phyloP scores from a whole-genome alignment of 2,329 filamentous ascomycete genomes.

The Exophiala sp. region DNA sequence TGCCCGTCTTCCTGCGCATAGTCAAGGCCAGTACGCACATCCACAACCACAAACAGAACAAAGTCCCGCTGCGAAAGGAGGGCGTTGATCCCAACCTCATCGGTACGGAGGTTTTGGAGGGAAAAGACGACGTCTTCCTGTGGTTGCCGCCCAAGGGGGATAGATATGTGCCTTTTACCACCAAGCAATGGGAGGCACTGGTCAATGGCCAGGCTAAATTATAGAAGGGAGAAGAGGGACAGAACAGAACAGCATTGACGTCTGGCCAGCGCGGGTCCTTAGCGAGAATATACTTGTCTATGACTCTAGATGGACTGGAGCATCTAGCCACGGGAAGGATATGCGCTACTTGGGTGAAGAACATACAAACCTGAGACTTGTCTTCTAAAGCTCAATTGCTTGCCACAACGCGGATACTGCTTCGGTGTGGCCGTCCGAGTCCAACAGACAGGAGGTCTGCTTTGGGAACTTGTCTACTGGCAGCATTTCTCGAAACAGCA shows the following conservation, averaged over 20 bases:
- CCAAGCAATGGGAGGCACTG: conserved; percentile 20
- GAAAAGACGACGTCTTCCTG: conserved; percentile 33
- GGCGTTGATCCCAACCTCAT: conserved; percentile 26
- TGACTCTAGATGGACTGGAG: too few species aligned
- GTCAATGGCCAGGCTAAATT: conserved; percentile 17
- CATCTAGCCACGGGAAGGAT: too few species aligned
- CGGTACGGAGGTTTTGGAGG: conserved; percentile 23
- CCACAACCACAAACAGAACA: conserved; percentile 77
- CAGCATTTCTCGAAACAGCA: too few species aligned
- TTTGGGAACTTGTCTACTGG: too few species aligned
- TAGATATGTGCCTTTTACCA: conserved; percentile 20
- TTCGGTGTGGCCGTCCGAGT: too few species aligned
- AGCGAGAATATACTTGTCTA: not conserved
- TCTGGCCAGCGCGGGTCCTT: too few species aligned
- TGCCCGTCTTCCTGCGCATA: conserved; percentile 66
- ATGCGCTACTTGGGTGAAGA: too few species aligned
- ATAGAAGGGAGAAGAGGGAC: conserved; percentile 31
- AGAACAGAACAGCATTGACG: not conserved
- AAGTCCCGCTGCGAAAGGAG: conserved; percentile 52
- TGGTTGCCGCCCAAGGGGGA: conserved; percentile 24
- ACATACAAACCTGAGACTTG: too few species aligned
- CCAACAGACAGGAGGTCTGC: too few species aligned
- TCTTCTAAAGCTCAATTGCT: too few species aligned
- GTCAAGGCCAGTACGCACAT: conserved; percentile 55
- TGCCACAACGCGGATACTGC: too few species aligned